Conservation (phyloP, 1,139 yeast species). For the Debaryomyces coudertii region DNA sequence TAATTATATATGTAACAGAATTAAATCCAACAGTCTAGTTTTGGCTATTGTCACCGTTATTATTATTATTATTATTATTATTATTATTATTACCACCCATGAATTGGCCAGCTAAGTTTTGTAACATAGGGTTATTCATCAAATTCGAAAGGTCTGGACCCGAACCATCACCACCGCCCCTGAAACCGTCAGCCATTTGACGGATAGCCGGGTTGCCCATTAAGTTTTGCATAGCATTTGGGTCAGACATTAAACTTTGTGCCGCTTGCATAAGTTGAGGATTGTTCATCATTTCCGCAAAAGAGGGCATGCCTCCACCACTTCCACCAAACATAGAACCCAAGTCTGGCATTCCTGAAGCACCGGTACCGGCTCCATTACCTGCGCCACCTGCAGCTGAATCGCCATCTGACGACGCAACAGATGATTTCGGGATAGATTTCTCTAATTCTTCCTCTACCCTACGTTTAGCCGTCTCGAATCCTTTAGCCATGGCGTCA, state of each 20-base stretch:
- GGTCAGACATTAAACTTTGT: conserved; percentile 89
- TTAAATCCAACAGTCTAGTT: conserved; percentile 7
- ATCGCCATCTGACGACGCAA: conserved; percentile 27
- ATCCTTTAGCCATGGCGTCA: conserved; percentile 91
- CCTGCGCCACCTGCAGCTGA: conserved; percentile 25
- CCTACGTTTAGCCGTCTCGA: conserved; percentile 87
- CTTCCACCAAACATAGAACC: conserved; percentile 57
- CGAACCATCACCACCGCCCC: conserved; percentile 56
- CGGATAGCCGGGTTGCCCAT: conserved; percentile 81
- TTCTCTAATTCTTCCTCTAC: conserved; percentile 72
- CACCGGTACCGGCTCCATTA: conserved; percentile 50
- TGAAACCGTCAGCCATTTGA: conserved; percentile 75
- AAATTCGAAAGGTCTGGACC: conserved; percentile 63
- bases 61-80: conserved; percentile 8
- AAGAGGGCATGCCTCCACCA: conserved; percentile 62
- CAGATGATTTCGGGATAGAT: conserved; percentile 36
- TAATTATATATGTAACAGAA: conserved; percentile 9
- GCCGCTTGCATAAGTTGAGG: conserved; percentile 95
- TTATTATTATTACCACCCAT: conserved; percentile 43
- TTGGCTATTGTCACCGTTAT: not conserved
- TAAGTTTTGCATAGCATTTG: conserved; percentile 72
- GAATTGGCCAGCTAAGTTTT: conserved; percentile 64
- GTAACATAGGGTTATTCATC: conserved; percentile 80
- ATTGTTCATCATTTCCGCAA: conserved; percentile 72
- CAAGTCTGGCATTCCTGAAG: conserved; percentile 76